A percentile compares a stretch with the other conserved stretches of the same genome.
Conservation (phyloP, 345 rosid species). For the Excoecaria cochinchinensis region DNA sequence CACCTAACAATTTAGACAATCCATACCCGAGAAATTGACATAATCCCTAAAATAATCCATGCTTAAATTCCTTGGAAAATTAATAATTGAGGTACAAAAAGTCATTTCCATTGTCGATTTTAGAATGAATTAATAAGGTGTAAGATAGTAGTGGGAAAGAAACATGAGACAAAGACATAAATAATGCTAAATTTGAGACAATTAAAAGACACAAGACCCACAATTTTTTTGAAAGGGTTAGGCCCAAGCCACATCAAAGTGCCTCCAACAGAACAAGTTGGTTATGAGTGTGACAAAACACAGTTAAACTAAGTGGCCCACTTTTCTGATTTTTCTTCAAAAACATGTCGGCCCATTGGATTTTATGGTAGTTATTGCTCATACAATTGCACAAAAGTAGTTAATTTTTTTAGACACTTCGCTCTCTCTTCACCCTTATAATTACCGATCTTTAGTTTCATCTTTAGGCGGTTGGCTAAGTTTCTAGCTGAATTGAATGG, state of each 20-base stretch:
- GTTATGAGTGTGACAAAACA: constrained; percentile 24
- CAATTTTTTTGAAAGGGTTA: neutral
- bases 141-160: neutral
- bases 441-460: too few species aligned
- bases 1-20: too few species aligned
- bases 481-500: too few species aligned
- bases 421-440: too few species aligned
- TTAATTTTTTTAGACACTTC: neutral
- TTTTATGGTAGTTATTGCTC: neutral
- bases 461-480: too few species aligned
- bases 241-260: constrained; percentile 20
- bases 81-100: too few species aligned
- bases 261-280: constrained; percentile 6
- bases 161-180: neutral
- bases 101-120: too few species aligned
- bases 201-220: constrained; percentile 13
- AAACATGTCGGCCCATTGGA: constrained; percentile 32
- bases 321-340: neutral
- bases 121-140: neutral
- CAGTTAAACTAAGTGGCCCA: constrained; percentile 6
- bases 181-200: neutral
- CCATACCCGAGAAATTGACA: too few species aligned
- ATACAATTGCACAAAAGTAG: constrained; percentile 1
- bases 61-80: too few species aligned
- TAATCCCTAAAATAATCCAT: too few species aligned